phyloP scores from a whole-genome alignment of 163 green algal genomes.

The Botryococcus braunii region DNA sequence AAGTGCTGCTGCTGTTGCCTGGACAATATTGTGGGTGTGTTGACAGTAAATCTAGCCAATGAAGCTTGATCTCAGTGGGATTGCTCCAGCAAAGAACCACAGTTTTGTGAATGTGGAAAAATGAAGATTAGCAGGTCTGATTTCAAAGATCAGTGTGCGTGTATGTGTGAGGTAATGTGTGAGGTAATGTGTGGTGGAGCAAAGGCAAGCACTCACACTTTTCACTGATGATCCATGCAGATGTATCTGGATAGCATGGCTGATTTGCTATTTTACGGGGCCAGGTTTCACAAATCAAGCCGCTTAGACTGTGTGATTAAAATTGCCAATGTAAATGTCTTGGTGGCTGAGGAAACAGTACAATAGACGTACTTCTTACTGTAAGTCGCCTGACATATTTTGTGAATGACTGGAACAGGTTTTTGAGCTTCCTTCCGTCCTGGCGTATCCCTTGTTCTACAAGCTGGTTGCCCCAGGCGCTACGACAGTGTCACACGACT shows the following conservation, averaged over 20 bases:
- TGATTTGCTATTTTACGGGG: not conserved
- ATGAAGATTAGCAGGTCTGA: no score
- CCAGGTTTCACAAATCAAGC: not conserved
- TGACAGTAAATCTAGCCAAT: no score
- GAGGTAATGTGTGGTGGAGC: no score
- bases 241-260: not conserved
- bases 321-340: not conserved
- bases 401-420: slow-evolving; percentile 41
- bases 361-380: no score
- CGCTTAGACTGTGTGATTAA: not conserved
- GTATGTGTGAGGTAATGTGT: no score
- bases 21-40: no score
- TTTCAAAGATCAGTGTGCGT: no score
- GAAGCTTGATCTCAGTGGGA: no score
- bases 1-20: no score
- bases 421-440: slow-evolving; percentile 65
- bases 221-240: not conserved
- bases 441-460: slow-evolving; percentile 72
- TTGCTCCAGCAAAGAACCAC: no score
- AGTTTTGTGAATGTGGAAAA: no score
- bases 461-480: slow-evolving; percentile 30
- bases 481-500: slow-evolving; percentile 19
- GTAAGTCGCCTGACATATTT: not conserved
- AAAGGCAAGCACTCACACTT: no score
- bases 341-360: not conserved